These are phyloP conservation scores for Termitomyces sp. DNA, from an alignment of 768 basidiomycete genomes.

Conservation along the genomic window DNA sequence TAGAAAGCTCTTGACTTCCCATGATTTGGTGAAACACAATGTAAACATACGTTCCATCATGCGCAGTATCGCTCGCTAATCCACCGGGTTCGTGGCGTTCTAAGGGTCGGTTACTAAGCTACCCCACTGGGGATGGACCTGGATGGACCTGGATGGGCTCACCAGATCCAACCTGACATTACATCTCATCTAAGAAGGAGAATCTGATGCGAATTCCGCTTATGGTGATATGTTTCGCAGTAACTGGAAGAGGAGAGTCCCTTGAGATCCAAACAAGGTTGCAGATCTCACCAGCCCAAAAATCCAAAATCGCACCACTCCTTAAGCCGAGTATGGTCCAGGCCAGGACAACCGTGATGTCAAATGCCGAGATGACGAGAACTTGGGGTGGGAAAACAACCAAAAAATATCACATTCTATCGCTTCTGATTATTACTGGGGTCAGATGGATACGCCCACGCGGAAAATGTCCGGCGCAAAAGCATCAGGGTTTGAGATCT, in stretches of 20 bases:
- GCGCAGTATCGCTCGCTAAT: neutral
- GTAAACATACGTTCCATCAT: neutral
- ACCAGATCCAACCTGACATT: neutral
- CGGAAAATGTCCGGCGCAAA: conserved; percentile 38
- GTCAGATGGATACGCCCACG: conserved; percentile 28
- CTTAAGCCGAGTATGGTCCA: neutral
- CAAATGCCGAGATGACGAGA: too few species aligned
- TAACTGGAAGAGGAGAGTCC: neutral
- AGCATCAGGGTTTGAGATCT: conserved; percentile 36
- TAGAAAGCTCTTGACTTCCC: neutral
- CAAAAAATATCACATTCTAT: neutral
- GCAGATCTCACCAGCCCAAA: neutral
- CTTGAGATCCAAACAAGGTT: neutral
- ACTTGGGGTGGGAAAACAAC: neutral
- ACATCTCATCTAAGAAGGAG: neutral
- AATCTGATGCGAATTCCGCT: neutral
- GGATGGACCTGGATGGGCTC: too few species aligned
- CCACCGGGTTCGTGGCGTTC: neutral
- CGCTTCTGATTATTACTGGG: neutral
- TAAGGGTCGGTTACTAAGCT: neutral
- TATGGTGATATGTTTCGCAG: neutral
- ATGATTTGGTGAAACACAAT: neutral
- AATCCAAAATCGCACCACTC: neutral
- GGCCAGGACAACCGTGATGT: neutral
- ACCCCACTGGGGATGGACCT: neutral